Evolutionary conservation across 306 rosid genomes (phyloP), one percentile per base, ranked within the genome.

Genomic region (Luffa acutangula): DNA sequence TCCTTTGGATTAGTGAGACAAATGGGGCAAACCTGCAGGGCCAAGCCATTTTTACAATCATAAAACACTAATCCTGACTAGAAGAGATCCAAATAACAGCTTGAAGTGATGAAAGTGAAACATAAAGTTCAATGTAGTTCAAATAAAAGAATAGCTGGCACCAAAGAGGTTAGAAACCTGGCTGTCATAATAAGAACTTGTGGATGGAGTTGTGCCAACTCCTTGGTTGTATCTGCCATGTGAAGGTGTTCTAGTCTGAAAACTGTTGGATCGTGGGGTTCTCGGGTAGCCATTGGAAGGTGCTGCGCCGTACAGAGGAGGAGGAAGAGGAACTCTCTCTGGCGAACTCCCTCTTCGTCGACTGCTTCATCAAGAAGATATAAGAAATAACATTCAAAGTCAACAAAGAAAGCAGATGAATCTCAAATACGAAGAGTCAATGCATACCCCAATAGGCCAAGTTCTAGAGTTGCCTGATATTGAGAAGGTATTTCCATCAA

Each of bases 401-500:
- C 12, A 20, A 21, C 7, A 43, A 72, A 25, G 4, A 72, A 46
- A 72, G 20, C 59, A 31, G 31, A 14, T 73, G 59, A 49, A 70
- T 43, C 56, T 45, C 18, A 21, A 45, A 70, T 70, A 45, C 6
- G 54, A 43, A 46, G 7, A 46, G 7, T 46, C 10, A 51, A 49
- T 20, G 58, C 77, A 72, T 72, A 72, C 77, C 59, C 97, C 79
- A 93, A 84, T 72, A 93, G 13, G 64, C 92, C 90, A 51, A 57
- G 96, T 76, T 89, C 97, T 56, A 93, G 63, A 77, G 93, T 93
- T 72, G 98, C 98, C 86, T 91, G 89, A 70, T 93, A 93, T 76
- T 93, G 98, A 71, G 97, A 85, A 81, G 98, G 98, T 80, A 93
- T 93, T 86, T 93, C 97, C 98, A 93, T 93, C 87, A 93, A 81